Evolutionary conservation across 352 stramenopile genomes (phyloP).

Genomic region (Pythium guiyangense): DNA sequence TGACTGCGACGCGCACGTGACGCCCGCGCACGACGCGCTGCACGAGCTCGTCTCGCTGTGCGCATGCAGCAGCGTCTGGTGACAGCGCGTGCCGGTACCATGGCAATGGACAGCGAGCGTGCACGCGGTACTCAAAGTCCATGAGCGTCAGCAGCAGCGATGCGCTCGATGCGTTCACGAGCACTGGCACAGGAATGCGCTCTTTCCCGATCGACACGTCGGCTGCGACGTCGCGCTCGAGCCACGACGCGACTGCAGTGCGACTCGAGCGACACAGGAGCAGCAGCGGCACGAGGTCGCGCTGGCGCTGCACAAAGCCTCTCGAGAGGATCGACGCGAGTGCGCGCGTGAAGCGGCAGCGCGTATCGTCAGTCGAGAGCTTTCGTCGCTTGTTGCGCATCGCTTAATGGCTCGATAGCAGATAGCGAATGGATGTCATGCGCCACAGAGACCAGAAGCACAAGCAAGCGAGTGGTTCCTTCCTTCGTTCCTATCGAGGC

Average conservation of each 20-base stretch:
- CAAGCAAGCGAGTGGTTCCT: too few relatives aligned
- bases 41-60: conserved; percentile 16
- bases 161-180: neutral
- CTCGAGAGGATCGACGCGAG: neutral
- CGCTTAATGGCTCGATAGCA: too few relatives aligned
- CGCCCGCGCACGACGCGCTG: conserved; percentile 22
- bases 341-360: neutral
- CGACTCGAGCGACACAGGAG: neutral
- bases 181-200: neutral
- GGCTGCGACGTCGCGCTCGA: neutral
- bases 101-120: conserved; percentile 19
- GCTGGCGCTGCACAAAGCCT: neutral
- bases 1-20: conserved; percentile 25
- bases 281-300: neutral
- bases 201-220: conserved; percentile 7
- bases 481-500: too few relatives aligned
- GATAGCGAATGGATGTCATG: too few relatives aligned
- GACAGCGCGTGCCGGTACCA: conserved; percentile 22
- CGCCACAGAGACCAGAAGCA: too few relatives aligned
- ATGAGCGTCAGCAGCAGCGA: conserved; percentile 12
- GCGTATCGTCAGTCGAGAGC: too few relatives aligned
- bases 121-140: conserved; percentile 29
- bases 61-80: conserved; percentile 10
- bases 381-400: too few relatives aligned
- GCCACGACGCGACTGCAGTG: conserved; percentile 2